Evolutionary conservation across 75 land plant genomes (phyloP), one percentile per base, ranked within the genome.

Genomic region (Adiantum capillusveneris): DNA sequence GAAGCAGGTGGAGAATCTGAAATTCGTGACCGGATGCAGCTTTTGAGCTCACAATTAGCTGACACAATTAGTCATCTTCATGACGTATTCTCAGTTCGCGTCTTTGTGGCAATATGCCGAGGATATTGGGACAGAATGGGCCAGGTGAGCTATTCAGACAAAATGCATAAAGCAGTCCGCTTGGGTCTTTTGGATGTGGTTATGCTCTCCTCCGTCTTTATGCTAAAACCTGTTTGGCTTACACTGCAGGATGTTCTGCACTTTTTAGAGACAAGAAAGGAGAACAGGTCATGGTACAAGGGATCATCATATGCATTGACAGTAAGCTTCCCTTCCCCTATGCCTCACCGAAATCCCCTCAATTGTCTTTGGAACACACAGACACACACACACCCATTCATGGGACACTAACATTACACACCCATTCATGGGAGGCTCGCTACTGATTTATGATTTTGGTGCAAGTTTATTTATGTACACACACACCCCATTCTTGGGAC

Each of bases 111-210:
- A 31, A 72, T 79, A 7, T 79, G 81, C 56, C 87, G 98, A 52
- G 90, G 75, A 16, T 90, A 81, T 43, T 94, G 98, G 98, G 96
- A 94, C 50, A 67, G 78, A 60, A 85, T 94, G 95, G 96, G 98
- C 39, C 79, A 80, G 86, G 98, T 94, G 61, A 9, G 39, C n/a
- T 31, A 19, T 19, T 57, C 3, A n/a, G n/a, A n/a, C n/a, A n/a
- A n/a, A n/a, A n/a, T n/a, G n/a, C n/a, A n/a, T n/a, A n/a, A n/a
- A n/a, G n/a, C n/a, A n/a, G n/a, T n/a, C n/a, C n/a, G n/a, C n/a
- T n/a, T n/a, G n/a, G n/a, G n/a, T n/a, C n/a, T n/a, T n/a, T n/a
- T n/a, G n/a, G n/a, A n/a, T n/a, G n/a, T n/a, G n/a, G n/a, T n/a
- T n/a, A n/a, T n/a, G n/a, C n/a, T n/a, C n/a, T n/a, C n/a, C n/a